Base-by-base conservation (phyloP, 1,284 basidiomycete genomes). In the Veloboletus limbatus region DNA sequence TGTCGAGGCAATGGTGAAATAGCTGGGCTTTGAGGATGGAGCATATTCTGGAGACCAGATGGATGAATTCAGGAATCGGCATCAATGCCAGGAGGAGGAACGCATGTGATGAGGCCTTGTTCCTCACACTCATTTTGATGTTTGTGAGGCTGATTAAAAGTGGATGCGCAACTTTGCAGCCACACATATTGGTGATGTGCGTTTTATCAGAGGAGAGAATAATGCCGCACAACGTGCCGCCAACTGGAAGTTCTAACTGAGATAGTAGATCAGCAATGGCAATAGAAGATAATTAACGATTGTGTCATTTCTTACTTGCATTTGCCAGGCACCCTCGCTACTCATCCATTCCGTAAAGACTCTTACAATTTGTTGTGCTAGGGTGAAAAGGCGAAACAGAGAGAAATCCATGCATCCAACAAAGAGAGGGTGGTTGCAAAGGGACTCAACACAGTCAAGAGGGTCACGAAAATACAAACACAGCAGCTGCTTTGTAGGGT, bases 171-270 rank as follows among this genome's bases (percentile, higher is more conserved):
- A 45, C 38, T 26, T 18, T 45, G 2, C 38, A 25, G 6, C 44
- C 26, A 8, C 33, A 41, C 16, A 46, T 35, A 3, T 54, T 50
- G 3, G 66, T 62, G 8, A 69, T 60, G 17, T 55, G 58, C 1
- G 62, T 70, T 41, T 69, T 69, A 33, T 70, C 63, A 0, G 62
- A 65, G 0, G 68, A 62, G 6, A 63, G 30, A 16, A 69, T 52
- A 58, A 48, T 21, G 51, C 50, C 22, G 62, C 40, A 32, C 8
- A 50, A 14, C 7, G 40, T 47, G 20, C 13, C 40, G 6, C 30
- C 25, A 51, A 66, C 63, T 2, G 32, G 16, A 14, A 46, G 21
- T 1, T 36, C 6, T 40, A 16, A 32, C 44, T 46, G 17, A 20
- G 13, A 25, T n/a, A n/a, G n/a, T n/a, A n/a, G n/a, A n/a, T n/a